These are phyloP conservation scores for Penicillium sumatraense DNA, from an alignment of 2,329 filamentous ascomycete species.

Conservation along the genomic window DNA sequence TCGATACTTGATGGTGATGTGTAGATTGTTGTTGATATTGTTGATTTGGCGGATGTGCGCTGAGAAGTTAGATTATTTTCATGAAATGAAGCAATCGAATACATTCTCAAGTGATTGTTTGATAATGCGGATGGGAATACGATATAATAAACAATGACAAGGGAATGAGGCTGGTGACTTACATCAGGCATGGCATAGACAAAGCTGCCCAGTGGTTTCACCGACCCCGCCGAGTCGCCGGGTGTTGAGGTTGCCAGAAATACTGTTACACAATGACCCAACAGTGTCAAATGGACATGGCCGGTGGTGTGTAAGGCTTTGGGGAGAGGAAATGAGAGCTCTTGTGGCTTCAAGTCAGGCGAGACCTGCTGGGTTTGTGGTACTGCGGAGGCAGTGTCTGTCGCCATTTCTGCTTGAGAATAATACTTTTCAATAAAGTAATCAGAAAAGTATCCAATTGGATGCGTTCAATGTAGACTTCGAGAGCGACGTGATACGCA, in stretches of 20 bases:
- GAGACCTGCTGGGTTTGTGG: constrained; percentile 24
- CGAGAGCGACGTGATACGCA: too few relatives aligned
- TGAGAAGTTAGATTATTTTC: constrained; percentile 18
- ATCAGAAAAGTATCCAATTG: too few relatives aligned
- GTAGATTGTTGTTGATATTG: constrained; percentile 77
- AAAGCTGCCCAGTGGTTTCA: constrained; percentile 77
- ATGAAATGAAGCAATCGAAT: neutral
- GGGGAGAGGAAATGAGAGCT: constrained; percentile 63
- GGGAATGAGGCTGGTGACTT: constrained; percentile 29
- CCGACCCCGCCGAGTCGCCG: constrained; percentile 43
- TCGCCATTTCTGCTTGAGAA: neutral
- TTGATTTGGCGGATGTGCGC: constrained; percentile 55
- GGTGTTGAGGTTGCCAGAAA: constrained; percentile 61
- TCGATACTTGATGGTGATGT: constrained; percentile 74
- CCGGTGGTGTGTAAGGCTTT: constrained; percentile 61
- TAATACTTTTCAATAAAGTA: too few relatives aligned
- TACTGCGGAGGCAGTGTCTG: constrained; percentile 1
- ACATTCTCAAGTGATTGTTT: neutral
- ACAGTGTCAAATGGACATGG: constrained; percentile 62
- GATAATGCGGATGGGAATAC: too few relatives aligned
- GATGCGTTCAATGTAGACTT: too few relatives aligned
- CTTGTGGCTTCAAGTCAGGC: constrained; percentile 49
- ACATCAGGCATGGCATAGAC: constrained; percentile 94
- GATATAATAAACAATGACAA: neutral
- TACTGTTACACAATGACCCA: constrained; percentile 57